Conservation (phyloP, 257 asterid species). For the Salvia miltiorrhiza region DNA sequence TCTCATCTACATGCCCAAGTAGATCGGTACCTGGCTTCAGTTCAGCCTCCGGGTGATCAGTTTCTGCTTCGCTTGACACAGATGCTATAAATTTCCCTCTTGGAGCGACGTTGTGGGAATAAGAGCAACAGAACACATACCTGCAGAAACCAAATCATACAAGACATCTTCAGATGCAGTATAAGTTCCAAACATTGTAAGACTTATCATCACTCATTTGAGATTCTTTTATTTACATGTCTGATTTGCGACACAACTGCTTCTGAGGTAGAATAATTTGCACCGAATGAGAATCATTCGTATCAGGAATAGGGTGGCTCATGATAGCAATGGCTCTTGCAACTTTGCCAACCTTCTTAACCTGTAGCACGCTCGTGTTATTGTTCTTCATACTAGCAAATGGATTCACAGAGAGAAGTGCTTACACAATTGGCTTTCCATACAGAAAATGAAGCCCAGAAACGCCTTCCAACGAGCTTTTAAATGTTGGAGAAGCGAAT, state of each 20-base stretch:
- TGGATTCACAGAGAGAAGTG: too few relatives aligned
- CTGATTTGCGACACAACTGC: conserved; percentile 89
- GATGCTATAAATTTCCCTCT: conserved; percentile 86
- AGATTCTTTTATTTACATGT: conserved; percentile 50
- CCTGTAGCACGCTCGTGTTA: conserved; percentile 35
- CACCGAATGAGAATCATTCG: conserved; percentile 77
- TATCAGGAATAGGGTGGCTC: conserved; percentile 92
- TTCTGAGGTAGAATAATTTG: conserved; percentile 94
- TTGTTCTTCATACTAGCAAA: neutral
- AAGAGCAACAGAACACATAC: conserved; percentile 94
- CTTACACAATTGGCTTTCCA: too few relatives aligned
- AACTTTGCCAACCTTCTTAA: conserved; percentile 77
- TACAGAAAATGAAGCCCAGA: too few relatives aligned
- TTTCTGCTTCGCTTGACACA: conserved; percentile 91
- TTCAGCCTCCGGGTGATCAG: conserved; percentile 82
- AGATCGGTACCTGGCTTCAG: conserved; percentile 85
- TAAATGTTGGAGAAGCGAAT: neutral
- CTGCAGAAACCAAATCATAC: conserved; percentile 35
- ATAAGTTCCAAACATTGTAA: too few relatives aligned
- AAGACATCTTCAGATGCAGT: neutral
- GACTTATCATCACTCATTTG: neutral
- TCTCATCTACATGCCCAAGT: conserved; percentile 94
- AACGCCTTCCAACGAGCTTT: neutral
- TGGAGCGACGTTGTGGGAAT: conserved; percentile 95
- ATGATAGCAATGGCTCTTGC: conserved; percentile 89